A percentile compares a stretch with the other conserved stretches of the same genome.
Evolutionary conservation across 2,329 filamentous ascomycete species (phyloP).

Genomic region (Cyphellophora attinorum): DNA sequence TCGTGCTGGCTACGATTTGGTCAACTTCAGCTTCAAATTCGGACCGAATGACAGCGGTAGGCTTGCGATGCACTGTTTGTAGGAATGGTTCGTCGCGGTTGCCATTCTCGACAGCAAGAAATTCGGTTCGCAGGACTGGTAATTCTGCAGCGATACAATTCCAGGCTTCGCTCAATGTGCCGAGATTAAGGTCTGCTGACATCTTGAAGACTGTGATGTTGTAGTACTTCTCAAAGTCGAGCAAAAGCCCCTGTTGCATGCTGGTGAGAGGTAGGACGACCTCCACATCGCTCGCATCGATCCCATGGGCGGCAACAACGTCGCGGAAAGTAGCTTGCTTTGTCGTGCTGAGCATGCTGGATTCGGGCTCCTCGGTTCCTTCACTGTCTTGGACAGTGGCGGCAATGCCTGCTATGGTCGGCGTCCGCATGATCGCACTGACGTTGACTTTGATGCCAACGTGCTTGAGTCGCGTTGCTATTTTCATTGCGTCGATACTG

Average conservation of each 20-base stretch:
- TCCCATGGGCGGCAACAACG: conserved; percentile 27
- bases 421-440: conserved; percentile 65
- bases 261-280: conserved; percentile 65
- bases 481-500: conserved; percentile 83
- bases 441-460: conserved; percentile 53
- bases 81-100: neutral
- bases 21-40: conserved; percentile 25
- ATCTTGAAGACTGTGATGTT: conserved; percentile 72
- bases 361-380: neutral
- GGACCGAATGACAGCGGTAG: conserved; percentile 11
- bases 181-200: conserved; percentile 42
- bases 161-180: conserved; percentile 54
- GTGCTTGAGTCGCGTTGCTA: conserved; percentile 62
- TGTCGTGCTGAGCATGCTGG: conserved; percentile 6
- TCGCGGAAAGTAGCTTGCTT: conserved; percentile 25
- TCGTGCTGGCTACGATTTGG: neutral
- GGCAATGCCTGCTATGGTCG: conserved; percentile 57
- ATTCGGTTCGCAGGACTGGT: conserved; percentile 67
- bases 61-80: too few species aligned
- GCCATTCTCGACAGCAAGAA: conserved; percentile 55
- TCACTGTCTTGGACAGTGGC: conserved; percentile 11
- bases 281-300: conserved; percentile 38
- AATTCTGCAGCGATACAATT: conserved; percentile 46
- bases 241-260: conserved; percentile 69
- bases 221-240: conserved; percentile 67